Conservation (phyloP, 129 eudicot species). For the Tagetes patula region DNA sequence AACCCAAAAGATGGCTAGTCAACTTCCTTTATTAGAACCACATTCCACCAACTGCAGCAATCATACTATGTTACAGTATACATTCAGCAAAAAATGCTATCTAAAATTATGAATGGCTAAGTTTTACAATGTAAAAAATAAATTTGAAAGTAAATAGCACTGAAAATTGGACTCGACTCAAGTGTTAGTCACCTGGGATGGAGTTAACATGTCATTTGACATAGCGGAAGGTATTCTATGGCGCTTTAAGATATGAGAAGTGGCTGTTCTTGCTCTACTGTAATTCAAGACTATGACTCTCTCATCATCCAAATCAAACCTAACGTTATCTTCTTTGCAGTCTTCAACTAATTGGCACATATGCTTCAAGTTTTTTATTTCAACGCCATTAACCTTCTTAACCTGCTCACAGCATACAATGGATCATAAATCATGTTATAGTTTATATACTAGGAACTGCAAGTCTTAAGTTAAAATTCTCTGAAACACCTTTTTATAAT, state of each 20-base stretch:
- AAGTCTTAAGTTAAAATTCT: too few species aligned
- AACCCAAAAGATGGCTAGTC: neutral
- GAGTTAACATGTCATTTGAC: conserved; percentile 57
- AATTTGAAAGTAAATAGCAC: neutral
- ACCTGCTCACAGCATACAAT: conserved; percentile 51
- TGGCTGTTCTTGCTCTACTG: conserved; percentile 67
- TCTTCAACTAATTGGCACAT: conserved; percentile 66
- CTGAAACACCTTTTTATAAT: too few species aligned
- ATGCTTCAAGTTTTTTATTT: conserved; percentile 73
- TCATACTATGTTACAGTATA: conserved; percentile 6
- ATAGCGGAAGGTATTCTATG: conserved; percentile 86
- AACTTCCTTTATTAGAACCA: neutral
- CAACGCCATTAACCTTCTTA: conserved; percentile 77
- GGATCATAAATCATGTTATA: neutral
- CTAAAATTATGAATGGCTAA: conserved; percentile 11
- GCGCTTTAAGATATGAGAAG: conserved; percentile 83
- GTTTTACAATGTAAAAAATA: conserved; percentile 18
- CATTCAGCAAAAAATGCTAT: neutral
- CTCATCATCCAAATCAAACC: conserved; percentile 95
- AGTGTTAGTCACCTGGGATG: conserved; percentile 10
- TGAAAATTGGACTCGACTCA: neutral
- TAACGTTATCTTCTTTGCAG: conserved; percentile 50
- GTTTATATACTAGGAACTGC: too few species aligned
- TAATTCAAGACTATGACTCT: conserved; percentile 79
- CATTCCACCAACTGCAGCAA: conserved; percentile 9